Base-by-base conservation (phyloP, 2,329 filamentous ascomycete genomes). In the Mycosphaerella sp. region DNA sequence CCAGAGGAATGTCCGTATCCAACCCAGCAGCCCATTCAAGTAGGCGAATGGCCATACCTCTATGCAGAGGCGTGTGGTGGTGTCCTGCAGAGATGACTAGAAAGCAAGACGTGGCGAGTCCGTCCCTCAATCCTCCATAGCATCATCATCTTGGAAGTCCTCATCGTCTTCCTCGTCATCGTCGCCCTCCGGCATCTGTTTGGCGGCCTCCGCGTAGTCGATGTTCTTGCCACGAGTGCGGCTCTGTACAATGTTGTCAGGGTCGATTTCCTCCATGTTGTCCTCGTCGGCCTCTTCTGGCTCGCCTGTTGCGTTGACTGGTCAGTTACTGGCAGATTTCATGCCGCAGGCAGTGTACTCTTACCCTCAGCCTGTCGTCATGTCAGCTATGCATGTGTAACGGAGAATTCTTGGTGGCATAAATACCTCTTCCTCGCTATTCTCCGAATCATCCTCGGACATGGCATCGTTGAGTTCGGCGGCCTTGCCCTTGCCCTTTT, bases 201-300 rank as follows among this genome's bases (percentile, higher is more conserved):
- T 79, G 21, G 88, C 89, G 16, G 90, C 90, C 76, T 95, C 89
- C 65, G 86, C 86, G 73, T 88, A 97, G 78, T 97, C 88, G 69
- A 97, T 96, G 66, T 84, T 79, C 71, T 88, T 87, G 67, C 90
- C 90, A 66, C 91, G 91, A 58, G 91, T 97, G 71, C 93, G 91
- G 59, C 78, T 79, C 53, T 74, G 70, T 67, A 97, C 83, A 70
- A 97, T 95, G 79, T 97, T 97, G 69, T 81, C 80, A 51, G 81
- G 76, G 68, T 95, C 88, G 69, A 98, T 96, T 73, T 91, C 90
- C 68, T 94, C 87, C 78, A 95, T 81, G 71, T 87, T 86, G 65
- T 88, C 75, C 53, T 87, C 85, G 49, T 89, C 88, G 40, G 86
- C 85, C 47, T 87, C 86, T 62, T 85, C 84, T 50, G 74, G 79